A percentile compares a stretch with the other conserved stretches of the same genome.
Conservation (phyloP, 371 early-diverging fungal genomes). For the Mortierella sp. region DNA sequence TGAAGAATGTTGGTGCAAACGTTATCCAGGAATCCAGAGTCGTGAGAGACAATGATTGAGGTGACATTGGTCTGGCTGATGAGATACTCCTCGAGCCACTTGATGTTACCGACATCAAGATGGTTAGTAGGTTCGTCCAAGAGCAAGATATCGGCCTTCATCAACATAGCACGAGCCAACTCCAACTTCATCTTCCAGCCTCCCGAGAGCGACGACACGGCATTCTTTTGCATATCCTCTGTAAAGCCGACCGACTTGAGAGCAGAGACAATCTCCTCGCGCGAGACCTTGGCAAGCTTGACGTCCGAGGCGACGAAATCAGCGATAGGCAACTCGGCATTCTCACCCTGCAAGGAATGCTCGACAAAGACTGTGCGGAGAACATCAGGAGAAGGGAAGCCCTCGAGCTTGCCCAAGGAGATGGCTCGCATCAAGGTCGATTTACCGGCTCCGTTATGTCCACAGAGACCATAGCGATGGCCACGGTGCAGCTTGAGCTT, state of each 20-base stretch:
- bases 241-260: constrained; percentile 74
- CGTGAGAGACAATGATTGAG: constrained; percentile 91
- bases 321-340: constrained; percentile 69
- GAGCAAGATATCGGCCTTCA: constrained; percentile 85
- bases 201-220: constrained; percentile 79
- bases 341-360: constrained; percentile 79
- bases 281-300: constrained; percentile 58
- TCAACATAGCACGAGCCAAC: constrained; percentile 83
- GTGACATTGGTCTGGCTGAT: constrained; percentile 78
- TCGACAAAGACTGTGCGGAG: constrained; percentile 79
- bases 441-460: constrained; percentile 91
- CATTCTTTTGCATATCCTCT: constrained; percentile 63
- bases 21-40: constrained; percentile 85
- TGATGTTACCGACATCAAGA: constrained; percentile 86
- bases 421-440: constrained; percentile 88
- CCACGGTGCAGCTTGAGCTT: constrained; percentile 82
- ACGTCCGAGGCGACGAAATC: constrained; percentile 69
- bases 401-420: constrained; percentile 75
- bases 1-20: constrained; percentile 87
- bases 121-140: constrained; percentile 95
- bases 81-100: constrained; percentile 87
- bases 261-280: constrained; percentile 64
- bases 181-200: constrained; percentile 94
- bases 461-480: constrained; percentile 84
- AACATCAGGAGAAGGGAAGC: constrained; percentile 77